These are phyloP conservation scores for Phytophthora meadii DNA, from an alignment of 352 stramenopile species.

Conservation along the genomic window DNA sequence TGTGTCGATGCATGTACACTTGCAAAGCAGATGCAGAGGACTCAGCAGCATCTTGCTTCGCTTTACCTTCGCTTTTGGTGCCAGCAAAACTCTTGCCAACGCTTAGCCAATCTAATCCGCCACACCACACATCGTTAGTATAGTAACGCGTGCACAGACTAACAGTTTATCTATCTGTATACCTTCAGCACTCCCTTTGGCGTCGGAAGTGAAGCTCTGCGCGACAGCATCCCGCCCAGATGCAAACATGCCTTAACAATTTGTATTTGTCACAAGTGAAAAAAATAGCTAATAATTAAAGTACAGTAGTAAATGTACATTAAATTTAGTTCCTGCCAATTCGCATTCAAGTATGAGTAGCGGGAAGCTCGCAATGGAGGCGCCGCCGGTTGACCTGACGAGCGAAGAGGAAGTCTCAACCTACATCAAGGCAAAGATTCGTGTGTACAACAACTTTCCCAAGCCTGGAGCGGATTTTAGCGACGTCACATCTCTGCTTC, in stretches of 20 bases:
- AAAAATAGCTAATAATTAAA: background rate
- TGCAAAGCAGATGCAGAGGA: conserved; percentile 24
- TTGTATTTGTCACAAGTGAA: too few relatives aligned
- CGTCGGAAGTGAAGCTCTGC: conserved; percentile 2
- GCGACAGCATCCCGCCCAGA: conserved; percentile 24
- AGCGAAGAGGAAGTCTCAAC: conserved; percentile 59
- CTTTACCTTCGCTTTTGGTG: conserved; percentile 4
- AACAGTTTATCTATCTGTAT: background rate
- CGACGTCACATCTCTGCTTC: conserved; percentile 76
- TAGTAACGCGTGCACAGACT: background rate
- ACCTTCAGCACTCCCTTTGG: conserved; percentile 1
- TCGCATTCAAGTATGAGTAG: conserved; percentile 36
- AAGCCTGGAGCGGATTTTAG: conserved; percentile 68
- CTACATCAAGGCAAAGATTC: conserved; percentile 76
- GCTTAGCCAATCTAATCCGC: conserved; percentile 54
- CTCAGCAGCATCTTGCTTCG: conserved; percentile 8
- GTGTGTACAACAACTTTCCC: conserved; percentile 68
- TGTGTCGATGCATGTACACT: conserved; percentile 40
- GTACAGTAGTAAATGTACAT: background rate
- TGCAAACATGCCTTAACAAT: conserved; percentile 35
- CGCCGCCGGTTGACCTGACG: conserved; percentile 44
- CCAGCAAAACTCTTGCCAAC: conserved; percentile 41
- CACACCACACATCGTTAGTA: conserved; percentile 5
- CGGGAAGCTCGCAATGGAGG: conserved; percentile 19
- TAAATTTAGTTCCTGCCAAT: background rate